Conservation (phyloP, 2,329 filamentous ascomycete genomes). For the Aspergillus quadricinctus region DNA sequence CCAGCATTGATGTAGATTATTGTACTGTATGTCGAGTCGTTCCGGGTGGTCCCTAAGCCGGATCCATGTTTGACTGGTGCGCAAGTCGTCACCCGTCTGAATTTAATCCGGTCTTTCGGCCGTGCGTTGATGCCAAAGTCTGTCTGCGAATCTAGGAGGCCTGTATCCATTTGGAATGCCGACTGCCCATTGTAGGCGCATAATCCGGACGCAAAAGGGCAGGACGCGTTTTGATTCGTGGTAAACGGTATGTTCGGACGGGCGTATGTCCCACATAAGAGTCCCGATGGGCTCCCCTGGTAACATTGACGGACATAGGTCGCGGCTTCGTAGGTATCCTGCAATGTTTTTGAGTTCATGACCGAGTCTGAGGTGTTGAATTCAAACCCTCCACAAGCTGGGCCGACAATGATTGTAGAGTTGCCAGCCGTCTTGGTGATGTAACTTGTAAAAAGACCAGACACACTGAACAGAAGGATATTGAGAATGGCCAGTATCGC, state of each 20-base stretch:
- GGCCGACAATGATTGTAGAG: conserved; percentile 26
- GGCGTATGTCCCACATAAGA: conserved; percentile 1
- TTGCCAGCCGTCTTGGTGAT: conserved; percentile 27
- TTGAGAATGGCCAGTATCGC: conserved; percentile 18
- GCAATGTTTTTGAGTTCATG: conserved; percentile 5
- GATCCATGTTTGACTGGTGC: conserved; percentile 9
- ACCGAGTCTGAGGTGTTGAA: not conserved
- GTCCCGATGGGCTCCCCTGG: not conserved
- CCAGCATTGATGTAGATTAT: conserved; percentile 1
- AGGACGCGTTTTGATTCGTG: conserved; percentile 11
- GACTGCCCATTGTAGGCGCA: not conserved
- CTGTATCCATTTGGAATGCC: conserved; percentile 11
- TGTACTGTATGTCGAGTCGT: not conserved
- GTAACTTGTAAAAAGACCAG: conserved; percentile 30
- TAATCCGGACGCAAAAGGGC: conserved; percentile 10
- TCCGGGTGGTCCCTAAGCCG: not conserved
- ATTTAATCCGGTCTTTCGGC: conserved; percentile 16
- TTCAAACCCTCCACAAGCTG: conserved; percentile 18
- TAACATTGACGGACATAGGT: conserved; percentile 23
- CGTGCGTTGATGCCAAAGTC: conserved; percentile 26
- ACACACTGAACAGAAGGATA: conserved; percentile 18
- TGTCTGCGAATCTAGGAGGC: conserved; percentile 19
- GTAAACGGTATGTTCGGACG: conserved; percentile 7
- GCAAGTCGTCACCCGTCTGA: conserved; percentile 21
- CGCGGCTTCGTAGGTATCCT: conserved; percentile 19